A percentile compares a stretch with the other conserved stretches of the same genome.
These are phyloP conservation scores for Wickerhamomyces silvicola DNA, from an alignment of 805 yeast species.

Conservation along the genomic window DNA sequence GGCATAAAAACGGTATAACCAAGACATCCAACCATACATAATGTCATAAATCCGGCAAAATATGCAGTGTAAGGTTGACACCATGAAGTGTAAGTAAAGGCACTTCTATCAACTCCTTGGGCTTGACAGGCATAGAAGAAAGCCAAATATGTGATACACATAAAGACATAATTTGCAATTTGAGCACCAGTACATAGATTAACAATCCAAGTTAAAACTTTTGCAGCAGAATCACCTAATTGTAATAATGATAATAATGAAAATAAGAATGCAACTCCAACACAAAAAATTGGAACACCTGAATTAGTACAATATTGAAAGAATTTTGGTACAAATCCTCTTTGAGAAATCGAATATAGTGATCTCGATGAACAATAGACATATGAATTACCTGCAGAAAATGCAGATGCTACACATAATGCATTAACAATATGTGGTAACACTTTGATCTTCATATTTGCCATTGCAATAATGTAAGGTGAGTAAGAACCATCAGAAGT, in stretches of 20 bases:
- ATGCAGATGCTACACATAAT: conserved; percentile 45
- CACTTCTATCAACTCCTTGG: conserved; percentile 35
- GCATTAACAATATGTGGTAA: conserved; percentile 48
- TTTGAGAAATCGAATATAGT: conserved; percentile 45
- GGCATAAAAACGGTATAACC: conserved; percentile 66
- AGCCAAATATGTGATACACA: conserved; percentile 49
- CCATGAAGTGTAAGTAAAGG: conserved; percentile 42
- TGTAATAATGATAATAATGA: conserved; percentile 65
- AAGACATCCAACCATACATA: conserved; percentile 44
- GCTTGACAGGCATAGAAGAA: conserved; percentile 50
- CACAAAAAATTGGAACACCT: conserved; percentile 74
- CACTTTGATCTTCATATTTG: conserved; percentile 43
- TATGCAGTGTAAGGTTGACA: conserved; percentile 49
- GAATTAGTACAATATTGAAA: conserved; percentile 52
- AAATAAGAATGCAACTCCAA: conserved; percentile 46
- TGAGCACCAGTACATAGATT: conserved; percentile 66
- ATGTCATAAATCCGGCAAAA: conserved; percentile 35
- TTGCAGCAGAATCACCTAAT: conserved; percentile 48
- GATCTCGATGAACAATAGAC: conserved; percentile 58
- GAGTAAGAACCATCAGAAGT: conserved; percentile 42
- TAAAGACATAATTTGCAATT: conserved; percentile 49
- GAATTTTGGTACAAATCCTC: conserved; percentile 54
- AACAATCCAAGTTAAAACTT: conserved; percentile 65
- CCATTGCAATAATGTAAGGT: conserved; percentile 53
- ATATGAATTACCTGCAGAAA: conserved; percentile 52